These are phyloP conservation scores for Penicillium nordicum DNA, from an alignment of 2,329 filamentous ascomycete species.

Conservation along the genomic window DNA sequence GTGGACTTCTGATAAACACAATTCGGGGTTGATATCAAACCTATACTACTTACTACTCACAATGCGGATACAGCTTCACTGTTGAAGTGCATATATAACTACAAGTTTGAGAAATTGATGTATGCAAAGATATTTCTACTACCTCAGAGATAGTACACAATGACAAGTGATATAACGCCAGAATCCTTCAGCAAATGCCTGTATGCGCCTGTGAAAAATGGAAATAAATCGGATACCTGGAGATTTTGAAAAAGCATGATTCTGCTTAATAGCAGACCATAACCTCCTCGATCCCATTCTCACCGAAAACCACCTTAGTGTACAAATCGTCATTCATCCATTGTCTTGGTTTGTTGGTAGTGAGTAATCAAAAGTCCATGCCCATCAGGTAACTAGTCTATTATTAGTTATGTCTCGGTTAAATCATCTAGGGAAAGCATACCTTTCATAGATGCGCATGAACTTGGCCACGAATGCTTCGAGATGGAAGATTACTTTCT, in stretches of 20 bases:
- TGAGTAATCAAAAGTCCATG: conserved; percentile 61
- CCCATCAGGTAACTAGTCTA: conserved; percentile 58
- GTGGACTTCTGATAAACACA: neutral
- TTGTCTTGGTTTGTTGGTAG: conserved; percentile 7
- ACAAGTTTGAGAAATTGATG: neutral
- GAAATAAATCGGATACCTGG: neutral
- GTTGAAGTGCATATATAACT: neutral
- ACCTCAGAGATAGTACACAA: neutral
- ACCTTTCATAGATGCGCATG: conserved; percentile 94
- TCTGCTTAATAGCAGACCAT: neutral
- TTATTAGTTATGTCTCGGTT: conserved; percentile 41
- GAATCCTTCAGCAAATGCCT: conserved; percentile 10
- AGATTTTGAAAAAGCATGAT: neutral
- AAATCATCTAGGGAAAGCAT: conserved; percentile 31
- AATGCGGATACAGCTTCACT: neutral
- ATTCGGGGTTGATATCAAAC: neutral
- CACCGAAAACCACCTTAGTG: conserved; percentile 14
- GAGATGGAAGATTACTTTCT: conserved; percentile 95
- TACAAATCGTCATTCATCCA: conserved; percentile 31
- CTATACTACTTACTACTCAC: neutral
- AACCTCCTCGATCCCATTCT: neutral
- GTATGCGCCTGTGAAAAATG: conserved; percentile 6
- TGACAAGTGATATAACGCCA: conserved; percentile 8
- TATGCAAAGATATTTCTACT: neutral
- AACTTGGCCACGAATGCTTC: conserved; percentile 99